Base-by-base conservation (phyloP, 441 rosid species). In the Cnidoscolus chayamansa region DNA sequence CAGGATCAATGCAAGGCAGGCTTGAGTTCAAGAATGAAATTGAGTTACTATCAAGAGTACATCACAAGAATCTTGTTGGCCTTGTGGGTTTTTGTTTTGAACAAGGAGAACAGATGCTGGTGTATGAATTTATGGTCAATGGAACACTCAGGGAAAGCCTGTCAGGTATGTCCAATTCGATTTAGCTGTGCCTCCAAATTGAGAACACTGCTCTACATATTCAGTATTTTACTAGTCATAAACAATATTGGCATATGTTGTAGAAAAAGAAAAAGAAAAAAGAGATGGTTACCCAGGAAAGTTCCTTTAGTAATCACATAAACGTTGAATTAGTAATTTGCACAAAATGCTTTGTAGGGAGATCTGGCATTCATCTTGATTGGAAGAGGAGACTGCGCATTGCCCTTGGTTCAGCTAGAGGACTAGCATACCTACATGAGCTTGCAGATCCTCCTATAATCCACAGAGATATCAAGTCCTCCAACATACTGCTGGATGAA, bases 381-480 rank as follows among this genome's bases (percentile, higher is more conserved):
- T 95, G 99, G 99, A 91, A 86, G 82, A 84, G 95, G 74, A 88
- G 99, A 77, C 87, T 95, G 8, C 85, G 96, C 11, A 79, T 95
- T 45, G 92, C 97, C 77, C 90, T 95, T 20, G 97, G 97, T 58
- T 91, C 98, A 0, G 95, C 97, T 3, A 88, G 97, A 88, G 99
- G 99, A 60, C 82, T 95, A 7, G 84, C 97, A 53, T 95, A 95
- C 82, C 85, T 95, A 19, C 98, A 95, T 20, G 99, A 95, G 78
- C 88, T 91, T 19, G 99, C 99, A 4, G 87, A 93, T 80, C 99
- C 99, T 77, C 96, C 99, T 0, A 95, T 95, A 45, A 93, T 95
- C 80, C 99, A 95, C 70, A 87, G 99, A 78, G 99, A 95, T 74
- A 80, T 95, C 1, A 95, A 95, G 80, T 91, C 99, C 75, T 82